Evolutionary conservation across 306 rosid species (phyloP).

Genomic region (Cucumis melo): DNA sequence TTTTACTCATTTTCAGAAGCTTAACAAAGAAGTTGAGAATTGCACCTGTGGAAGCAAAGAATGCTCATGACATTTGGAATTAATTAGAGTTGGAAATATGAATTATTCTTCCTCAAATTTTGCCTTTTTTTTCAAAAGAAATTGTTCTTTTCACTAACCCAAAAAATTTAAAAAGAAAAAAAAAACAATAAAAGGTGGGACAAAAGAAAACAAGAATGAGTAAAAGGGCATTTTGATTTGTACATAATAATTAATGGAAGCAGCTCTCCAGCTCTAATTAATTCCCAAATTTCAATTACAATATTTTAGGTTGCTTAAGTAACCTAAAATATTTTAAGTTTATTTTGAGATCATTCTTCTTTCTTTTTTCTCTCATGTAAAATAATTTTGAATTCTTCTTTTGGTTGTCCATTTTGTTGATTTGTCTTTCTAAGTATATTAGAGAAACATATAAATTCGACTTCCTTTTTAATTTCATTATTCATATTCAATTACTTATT

Average conservation of each 20-base stretch:
- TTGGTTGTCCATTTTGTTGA: background rate
- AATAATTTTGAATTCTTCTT: background rate
- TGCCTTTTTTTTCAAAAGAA: background rate
- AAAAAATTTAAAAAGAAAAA: background rate
- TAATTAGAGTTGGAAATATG: background rate
- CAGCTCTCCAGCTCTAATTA: background rate
- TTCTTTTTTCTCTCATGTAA: background rate
- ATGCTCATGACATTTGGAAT: background rate
- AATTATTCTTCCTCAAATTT: background rate
- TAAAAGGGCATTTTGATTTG: background rate
- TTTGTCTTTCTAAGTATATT: background rate
- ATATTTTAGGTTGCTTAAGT: background rate
- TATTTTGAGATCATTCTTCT: background rate
- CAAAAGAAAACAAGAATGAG: background rate
- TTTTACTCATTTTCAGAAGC: constrained; percentile 32
- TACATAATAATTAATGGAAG: background rate
- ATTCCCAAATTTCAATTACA: background rate
- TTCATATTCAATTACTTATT: background rate
- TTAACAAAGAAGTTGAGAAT: constrained; percentile 54
- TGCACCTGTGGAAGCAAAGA: constrained; percentile 76
- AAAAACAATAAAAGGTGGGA: background rate
- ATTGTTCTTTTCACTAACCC: background rate
- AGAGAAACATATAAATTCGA: background rate
- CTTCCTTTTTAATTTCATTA: background rate
- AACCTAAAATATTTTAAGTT: no score